Evolutionary conservation across 2,329 filamentous ascomycete genomes (phyloP), one percentile per base, ranked within the genome.

Genomic region (Phialemoniopsis sp.): DNA sequence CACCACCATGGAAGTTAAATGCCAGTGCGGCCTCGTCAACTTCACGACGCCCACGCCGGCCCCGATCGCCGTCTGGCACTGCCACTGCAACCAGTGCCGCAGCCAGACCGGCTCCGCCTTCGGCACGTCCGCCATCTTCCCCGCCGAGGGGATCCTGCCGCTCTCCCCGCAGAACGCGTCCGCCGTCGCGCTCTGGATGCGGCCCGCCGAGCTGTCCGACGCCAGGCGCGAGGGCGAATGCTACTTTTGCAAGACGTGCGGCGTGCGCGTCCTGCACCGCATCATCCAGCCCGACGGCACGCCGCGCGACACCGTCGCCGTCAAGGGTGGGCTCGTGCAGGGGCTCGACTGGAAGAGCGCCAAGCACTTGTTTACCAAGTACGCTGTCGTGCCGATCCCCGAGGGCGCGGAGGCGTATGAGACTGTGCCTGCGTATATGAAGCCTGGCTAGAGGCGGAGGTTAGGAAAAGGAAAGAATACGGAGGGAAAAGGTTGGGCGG

Each of bases 51-150:
- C 83, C 1, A 60, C 73, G 1, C 58, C 68, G 4, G 66, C 73
- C 41, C 82, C 83, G 1, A 60, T 84, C 32, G 74, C 73, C n/a
- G 63, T 86, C 37, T 87, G 82, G 58, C 78, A 86, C 54, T 87
- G 83, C 62, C 84, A 87, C 62, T 87, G 84, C 58, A 61, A 67
- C 40, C 73, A 82, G 54, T 87, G 83, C 58, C 73, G 77, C 35
- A 70, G 75, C 41, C 82, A 86, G 62, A 78, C 79, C 21, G 68
- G 76, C 39, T 81, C 79, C 8, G 46, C 46, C 14, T 48, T 36
- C 15, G 46, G 44, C 46, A 46, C 46, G 14, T 45, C 42, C 10
- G 46, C 41, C 28, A 37, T 47, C 13, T 46, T 47, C 35, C 38
- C 43, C 15, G 39, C 32, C 7, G 33, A 14, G 1, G 43, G 34